Base-by-base conservation (phyloP, 495 filamentous ascomycete genomes). In the Glonium stellatum region DNA sequence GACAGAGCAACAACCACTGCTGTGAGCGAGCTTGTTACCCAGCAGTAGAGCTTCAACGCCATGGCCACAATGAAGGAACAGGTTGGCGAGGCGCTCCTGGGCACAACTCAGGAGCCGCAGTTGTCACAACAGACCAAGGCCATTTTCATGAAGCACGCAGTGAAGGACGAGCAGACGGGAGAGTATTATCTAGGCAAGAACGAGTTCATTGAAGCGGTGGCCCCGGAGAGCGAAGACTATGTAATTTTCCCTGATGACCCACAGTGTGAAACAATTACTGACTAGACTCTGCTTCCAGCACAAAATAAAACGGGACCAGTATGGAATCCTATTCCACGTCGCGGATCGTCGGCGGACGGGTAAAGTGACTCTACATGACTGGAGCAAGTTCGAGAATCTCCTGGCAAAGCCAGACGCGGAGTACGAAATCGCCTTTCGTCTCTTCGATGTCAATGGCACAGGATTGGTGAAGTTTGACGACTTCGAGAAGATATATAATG, bases 361-460 rank as follows among this genome's bases (percentile, higher is more conserved):
- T 57, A 84, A 81, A 66, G 77, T 98, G 35, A 88, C 71, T 61
- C 72, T 98, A 27, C 78, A 83, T 60, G 93, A 98, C 73, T 98
- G 91, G 91, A 84, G 79, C 13, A 87, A 85, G 48, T 98, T 97
- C 71, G 87, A 96, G 73, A 92, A 96, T 76, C 83, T 98, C 56
- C 83, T 98, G 37, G 80, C 81, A 53, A 97, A 96, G 71, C 90
- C 93, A 61, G 93, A 97, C 64, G 95, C 93, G 68, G 95, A 98
- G 72, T 98, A 98, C 71, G 92, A 98, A 75, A 97, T 98, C 64
- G 92, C 92, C 4, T 98, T 97, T 76, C 88, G 95, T 58, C 80
- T 97, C 27, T 98, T 98, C 74, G 93, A 97, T 66, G 73, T 86
- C 61, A 82, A 93, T 25, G 83, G 88, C 37, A 86, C 81, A 21